Base-by-base conservation (phyloP, 768 basidiomycete species). In the Kwoniella europaea region DNA sequence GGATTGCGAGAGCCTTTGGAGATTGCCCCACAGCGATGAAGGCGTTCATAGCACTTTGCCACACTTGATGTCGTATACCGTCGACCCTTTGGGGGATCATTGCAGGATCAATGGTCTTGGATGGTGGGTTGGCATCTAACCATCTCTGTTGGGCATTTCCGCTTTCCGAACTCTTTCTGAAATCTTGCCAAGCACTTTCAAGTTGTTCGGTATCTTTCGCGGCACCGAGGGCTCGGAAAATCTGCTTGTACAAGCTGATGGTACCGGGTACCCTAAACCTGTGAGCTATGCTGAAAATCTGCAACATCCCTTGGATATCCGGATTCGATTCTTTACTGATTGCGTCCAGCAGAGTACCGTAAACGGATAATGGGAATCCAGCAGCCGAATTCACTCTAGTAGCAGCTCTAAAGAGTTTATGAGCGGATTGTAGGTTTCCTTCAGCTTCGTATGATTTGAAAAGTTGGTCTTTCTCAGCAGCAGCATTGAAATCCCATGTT, bases 351-450 rank as follows among this genome's bases (percentile, higher is more conserved):
- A 96, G 86, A 7, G 77, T 82, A 42, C 83, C 81, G 81, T 89
- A 93, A 2, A 88, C 70, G 61, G 57, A 3, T 83, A 44, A 0
- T 85, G 54, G 64, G 64, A 79, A 77, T 2, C 63, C 56, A 22
- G 54, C 62, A 22, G 44, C 16, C 9, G 63, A 27, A 12, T 62
- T 42, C 5, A 65, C 52, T 35, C 53, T 46, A 3, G 63, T 84
- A 18, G 89, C 86, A 0, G 88, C 86, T 27, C 90, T 86, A 82
- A 94, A 94, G 16, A 95, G 84, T 16, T 88, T 86, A 84, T 93
- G 85, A 0, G 92, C 92, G 0, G 89, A 87, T 0, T 85, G 79
- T 70, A 93, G 90, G 72, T 91, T 92, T 76, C 88, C 88, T 79
- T 95, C 93, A 35, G 85, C 75, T 22, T 84, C 84, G 24, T 92